Evolutionary conservation across 257 asterid genomes (phyloP), one percentile per base, ranked within the genome.

Genomic region (Fraxinus quadrangulata): DNA sequence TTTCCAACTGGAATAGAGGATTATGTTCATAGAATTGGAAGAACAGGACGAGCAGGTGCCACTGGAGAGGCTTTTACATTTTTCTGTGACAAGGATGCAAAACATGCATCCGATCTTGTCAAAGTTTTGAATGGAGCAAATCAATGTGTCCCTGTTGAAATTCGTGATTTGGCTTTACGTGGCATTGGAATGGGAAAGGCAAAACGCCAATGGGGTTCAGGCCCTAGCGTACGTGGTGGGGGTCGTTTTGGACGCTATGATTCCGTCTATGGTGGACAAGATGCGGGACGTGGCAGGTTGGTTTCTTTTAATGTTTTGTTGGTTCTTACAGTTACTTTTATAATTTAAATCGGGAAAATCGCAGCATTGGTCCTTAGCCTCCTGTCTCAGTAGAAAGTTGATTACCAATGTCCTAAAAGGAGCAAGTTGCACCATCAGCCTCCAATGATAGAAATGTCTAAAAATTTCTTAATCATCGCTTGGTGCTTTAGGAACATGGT

Each of bases 31-130:
- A 89, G 99, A 80, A 92, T 96, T 23, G 99, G 99, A 84, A 96
- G 99, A 86, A 96, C 99, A 1, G 99, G 99, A 34, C 90, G 99
- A 63, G 99, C 98, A 2, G 99, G 99, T 73, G 99, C 99, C 31
- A 90, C 97, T 67, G 99, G 99, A 17, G 83, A 83, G 72, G 96
- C 99, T 9, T 89, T 87, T 56, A 93, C 99, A 6, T 96, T 96
- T 83, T 84, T 96, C 12, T 76, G 89, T 73, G 96, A 88, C 82
- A 93, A 96, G 81, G 98, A 96, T 80, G 92, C 93, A 0, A 96
- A 88, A 85, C 89, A 93, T 80, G 97, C 97, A 40, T 80, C 95
- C 9, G 97, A 92, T 56, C 96, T 96, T 68, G 84, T 92, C 76
- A 96, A 96, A 81, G 84, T 96, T 54, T 75, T 96, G 84, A 98